phyloP scores from a whole-genome alignment of 768 basidiomycete genomes.

The Neoboletus brunneissimus region DNA sequence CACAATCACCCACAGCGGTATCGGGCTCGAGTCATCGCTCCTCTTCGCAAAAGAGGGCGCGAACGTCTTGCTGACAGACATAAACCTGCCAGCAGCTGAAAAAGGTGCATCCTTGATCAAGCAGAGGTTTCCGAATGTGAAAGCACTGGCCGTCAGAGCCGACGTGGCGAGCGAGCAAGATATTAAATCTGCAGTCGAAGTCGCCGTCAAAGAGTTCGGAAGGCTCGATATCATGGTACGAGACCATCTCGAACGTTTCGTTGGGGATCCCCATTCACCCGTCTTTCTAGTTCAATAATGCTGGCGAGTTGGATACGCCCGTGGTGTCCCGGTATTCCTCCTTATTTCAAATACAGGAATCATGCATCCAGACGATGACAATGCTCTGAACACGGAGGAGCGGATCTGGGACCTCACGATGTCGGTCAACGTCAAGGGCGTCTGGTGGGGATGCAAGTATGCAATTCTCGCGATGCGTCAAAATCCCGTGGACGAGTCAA shows the following conservation, averaged over 20 bases:
- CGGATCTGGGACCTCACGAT: conserved; percentile 93
- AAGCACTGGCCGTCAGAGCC: conserved; percentile 65
- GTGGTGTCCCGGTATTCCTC: neutral
- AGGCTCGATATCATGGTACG: conserved; percentile 91
- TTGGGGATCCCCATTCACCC: neutral
- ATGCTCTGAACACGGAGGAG: conserved; percentile 95
- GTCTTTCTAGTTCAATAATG: conserved; percentile 81
- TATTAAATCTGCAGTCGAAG: conserved; percentile 77
- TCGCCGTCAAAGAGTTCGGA: conserved; percentile 83
- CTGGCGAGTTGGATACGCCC: conserved; percentile 44
- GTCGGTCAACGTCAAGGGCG: conserved; percentile 96
- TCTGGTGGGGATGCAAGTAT: conserved; percentile 99
- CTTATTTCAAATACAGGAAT: conserved; percentile 56
- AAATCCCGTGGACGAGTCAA: conserved; percentile 79
- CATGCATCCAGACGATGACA: conserved; percentile 95
- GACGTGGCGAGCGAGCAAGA: conserved; percentile 91
- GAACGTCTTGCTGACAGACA: conserved; percentile 84
- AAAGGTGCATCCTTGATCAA: conserved; percentile 62
- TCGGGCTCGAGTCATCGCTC: conserved; percentile 93
- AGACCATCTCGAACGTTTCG: neutral
- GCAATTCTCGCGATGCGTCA: conserved; percentile 95
- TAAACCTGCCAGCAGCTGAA: conserved; percentile 74
- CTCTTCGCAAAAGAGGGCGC: conserved; percentile 95
- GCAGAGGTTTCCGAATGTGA: conserved; percentile 65
- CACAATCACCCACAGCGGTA: conserved; percentile 58